A percentile compares a stretch with the other conserved stretches of the same genome.
Conservation (phyloP, 371 early-diverging fungal genomes). For the Mucor velutinosus region DNA sequence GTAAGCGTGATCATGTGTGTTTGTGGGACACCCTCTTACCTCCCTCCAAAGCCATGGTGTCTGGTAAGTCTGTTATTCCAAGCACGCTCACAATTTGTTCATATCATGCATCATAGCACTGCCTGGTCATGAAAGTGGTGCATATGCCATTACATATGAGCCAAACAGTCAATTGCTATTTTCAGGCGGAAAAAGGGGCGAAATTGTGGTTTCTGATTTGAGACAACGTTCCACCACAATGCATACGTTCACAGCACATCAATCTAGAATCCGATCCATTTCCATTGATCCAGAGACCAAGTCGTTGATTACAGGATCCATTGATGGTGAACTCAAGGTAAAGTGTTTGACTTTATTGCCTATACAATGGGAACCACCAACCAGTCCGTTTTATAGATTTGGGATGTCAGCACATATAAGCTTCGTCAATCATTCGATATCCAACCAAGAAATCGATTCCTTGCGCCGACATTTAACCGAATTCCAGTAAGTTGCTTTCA, state of each 20-base stretch:
- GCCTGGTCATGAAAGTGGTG: constrained; percentile 58
- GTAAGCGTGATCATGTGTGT: constrained; percentile 61
- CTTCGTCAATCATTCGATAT: constrained; percentile 50
- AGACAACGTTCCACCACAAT: constrained; percentile 64
- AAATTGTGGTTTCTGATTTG: constrained; percentile 80
- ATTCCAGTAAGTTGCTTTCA: constrained; percentile 51
- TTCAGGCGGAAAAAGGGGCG: constrained; percentile 78
- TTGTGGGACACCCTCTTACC: constrained; percentile 83
- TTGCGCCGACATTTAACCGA: constrained; percentile 57
- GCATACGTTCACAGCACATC: constrained; percentile 76
- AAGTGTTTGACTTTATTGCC: neutral
- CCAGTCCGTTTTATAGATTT: constrained; percentile 46
- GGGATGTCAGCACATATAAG: constrained; percentile 67
- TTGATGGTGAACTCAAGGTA: constrained; percentile 65
- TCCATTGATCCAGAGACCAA: constrained; percentile 62
- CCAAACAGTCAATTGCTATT: constrained; percentile 62
- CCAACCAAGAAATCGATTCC: constrained; percentile 63
- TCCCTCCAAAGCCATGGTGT: constrained; percentile 57
- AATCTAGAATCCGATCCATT: constrained; percentile 68
- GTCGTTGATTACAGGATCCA: constrained; percentile 64
- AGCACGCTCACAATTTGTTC: neutral
- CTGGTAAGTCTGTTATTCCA: constrained; percentile 35
- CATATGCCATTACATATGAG: constrained; percentile 71
- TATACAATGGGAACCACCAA: neutral
- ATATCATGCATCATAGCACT: constrained; percentile 26